A percentile compares a stretch with the other conserved stretches of the same genome.
phyloP scores from a whole-genome alignment of 768 basidiomycete genomes.

The Paxillus involutus region DNA sequence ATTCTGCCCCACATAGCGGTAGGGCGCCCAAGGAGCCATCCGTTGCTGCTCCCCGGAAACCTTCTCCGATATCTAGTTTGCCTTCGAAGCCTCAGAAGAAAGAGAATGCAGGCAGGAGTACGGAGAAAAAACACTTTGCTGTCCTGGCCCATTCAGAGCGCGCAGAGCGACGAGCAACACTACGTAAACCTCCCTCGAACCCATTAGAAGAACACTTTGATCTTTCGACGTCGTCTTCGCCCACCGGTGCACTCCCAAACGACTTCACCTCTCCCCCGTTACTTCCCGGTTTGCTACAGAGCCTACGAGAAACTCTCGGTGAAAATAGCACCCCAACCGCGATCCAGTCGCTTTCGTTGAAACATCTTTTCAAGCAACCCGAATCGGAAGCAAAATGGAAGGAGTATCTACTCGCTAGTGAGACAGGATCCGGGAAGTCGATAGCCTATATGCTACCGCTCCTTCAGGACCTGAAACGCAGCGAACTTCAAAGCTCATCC shows the following conservation, averaged over 20 bases:
- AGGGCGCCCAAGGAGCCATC: conserved; percentile 5
- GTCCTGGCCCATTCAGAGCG: conserved; percentile 12
- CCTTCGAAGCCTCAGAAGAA: background rate
- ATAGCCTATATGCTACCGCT: conserved; percentile 87
- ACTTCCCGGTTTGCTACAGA: conserved; percentile 59
- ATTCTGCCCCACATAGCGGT: conserved; percentile 17
- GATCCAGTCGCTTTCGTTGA: conserved; percentile 75
- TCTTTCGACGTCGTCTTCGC: conserved; percentile 24
- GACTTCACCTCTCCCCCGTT: conserved; percentile 70
- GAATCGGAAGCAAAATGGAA: conserved; percentile 16
- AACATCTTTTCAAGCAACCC: conserved; percentile 50
- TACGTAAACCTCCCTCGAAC: conserved; percentile 11
- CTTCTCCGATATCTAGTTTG: background rate
- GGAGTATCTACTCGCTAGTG: conserved; percentile 75
- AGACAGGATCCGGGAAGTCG: conserved; percentile 92
- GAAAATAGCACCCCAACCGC: conserved; percentile 60
- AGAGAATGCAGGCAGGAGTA: background rate
- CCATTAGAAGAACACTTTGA: conserved; percentile 39
- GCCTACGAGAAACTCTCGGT: conserved; percentile 59
- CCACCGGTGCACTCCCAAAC: conserved; percentile 30
- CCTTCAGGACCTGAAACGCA: conserved; percentile 71
- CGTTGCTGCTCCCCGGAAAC: background rate
- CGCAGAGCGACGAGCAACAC: conserved; percentile 3
- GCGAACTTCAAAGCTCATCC: conserved; percentile 41
- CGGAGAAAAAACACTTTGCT: conserved; percentile 9